Evolutionary conservation across 2,329 filamentous ascomycete genomes (phyloP), one percentile per base, ranked within the genome.

Genomic region (Hypoxylon sp.): DNA sequence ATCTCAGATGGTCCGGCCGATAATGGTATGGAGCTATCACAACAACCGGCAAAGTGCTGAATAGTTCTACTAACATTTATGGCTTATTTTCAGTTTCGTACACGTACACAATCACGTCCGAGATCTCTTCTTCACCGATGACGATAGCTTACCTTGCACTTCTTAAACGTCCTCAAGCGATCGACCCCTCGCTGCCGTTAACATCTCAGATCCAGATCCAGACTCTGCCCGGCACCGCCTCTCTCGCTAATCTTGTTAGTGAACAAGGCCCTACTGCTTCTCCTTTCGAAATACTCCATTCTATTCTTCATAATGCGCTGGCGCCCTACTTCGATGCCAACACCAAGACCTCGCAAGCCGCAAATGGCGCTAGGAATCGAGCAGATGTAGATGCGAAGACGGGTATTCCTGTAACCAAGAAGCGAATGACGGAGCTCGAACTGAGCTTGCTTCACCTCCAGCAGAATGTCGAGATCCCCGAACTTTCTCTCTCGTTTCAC

Each of bases 321-420:
- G 94, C 93, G 75, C 96, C 97, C 42, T 98, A 98, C 81, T 99
- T 99, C 79, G 95, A 99, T 84, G 95, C 94, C 74, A 97, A 94
- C 80, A 97, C 94, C 65, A 95, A 94, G 82, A 92, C 87, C 71
- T 91, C 94, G 75, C 92, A 94, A 77, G 82, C 88, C 55, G 83
- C 83, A 63, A 88, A 87, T 77, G 89, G 90, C 14, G 84, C 85
- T 60, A 91, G 93, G 77, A 90, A 90, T 71, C 90, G 94, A 75
- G 88, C 92, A 19, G 94, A 98, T 76, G 90, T 93, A 55, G 96
- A 98, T 77, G 90, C 93, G 48, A 97, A 97, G 83, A 97, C 94
- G 17, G 96, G 96, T 67, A 94, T 99, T 70, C 94, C 96, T 14
- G 94, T 95, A n/a, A 95, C 96, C 19, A 97, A 97, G 85, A 97